A percentile compares a stretch with the other conserved stretches of the same genome.
Conservation (phyloP, 2,329 filamentous ascomycete genomes). For the Bipolaris victoriae region DNA sequence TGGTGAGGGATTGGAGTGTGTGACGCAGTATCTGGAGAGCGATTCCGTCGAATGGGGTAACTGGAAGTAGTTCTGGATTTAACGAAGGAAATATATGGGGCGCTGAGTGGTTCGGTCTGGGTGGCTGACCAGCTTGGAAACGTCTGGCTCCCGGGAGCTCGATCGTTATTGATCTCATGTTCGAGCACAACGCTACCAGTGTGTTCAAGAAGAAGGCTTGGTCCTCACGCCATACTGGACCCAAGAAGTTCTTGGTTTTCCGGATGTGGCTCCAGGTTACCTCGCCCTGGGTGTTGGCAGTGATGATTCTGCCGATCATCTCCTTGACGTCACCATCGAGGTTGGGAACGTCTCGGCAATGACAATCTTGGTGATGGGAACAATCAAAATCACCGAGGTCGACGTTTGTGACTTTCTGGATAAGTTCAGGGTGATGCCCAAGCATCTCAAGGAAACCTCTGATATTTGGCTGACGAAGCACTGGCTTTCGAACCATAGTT, state of each 20-base stretch:
- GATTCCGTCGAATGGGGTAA: conserved; percentile 16
- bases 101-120: background rate
- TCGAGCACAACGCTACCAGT: conserved; percentile 18
- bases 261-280: conserved; percentile 7
- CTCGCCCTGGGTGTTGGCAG: background rate
- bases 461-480: conserved; percentile 18
- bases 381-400: conserved; percentile 23
- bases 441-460: conserved; percentile 18
- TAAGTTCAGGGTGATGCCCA: conserved; percentile 12
- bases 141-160: conserved; percentile 14
- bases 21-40: conserved; percentile 7
- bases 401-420: conserved; percentile 15
- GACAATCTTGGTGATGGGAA: background rate
- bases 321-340: background rate
- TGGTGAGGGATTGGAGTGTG: conserved; percentile 21
- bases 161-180: conserved; percentile 19
- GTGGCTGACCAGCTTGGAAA: conserved; percentile 1
- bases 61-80: conserved; percentile 7
- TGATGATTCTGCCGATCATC: conserved; percentile 6
- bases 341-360: background rate
- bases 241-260: background rate
- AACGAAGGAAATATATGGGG: background rate
- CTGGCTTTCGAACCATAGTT: conserved; percentile 17
- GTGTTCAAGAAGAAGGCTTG: conserved; percentile 20
- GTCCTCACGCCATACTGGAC: conserved; percentile 8